Evolutionary conservation across 495 filamentous ascomycete species (phyloP).

Genomic region (Lasiosphaeriaceae sp.): DNA sequence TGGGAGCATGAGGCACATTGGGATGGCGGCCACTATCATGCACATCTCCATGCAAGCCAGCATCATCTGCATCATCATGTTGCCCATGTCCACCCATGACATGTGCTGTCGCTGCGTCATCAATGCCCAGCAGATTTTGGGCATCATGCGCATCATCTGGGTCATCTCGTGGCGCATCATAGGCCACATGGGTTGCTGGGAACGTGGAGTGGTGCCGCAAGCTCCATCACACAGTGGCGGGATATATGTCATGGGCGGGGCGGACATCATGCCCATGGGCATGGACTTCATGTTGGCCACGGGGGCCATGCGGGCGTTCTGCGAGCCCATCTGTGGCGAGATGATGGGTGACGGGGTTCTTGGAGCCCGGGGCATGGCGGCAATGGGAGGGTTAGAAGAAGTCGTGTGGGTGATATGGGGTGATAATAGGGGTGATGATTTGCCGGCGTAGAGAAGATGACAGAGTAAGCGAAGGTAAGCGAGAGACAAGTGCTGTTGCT

Average conservation of each 20-base stretch:
- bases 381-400: neutral
- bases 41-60: constrained; percentile 27
- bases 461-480: neutral
- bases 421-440: too few species aligned
- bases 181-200: constrained; percentile 19
- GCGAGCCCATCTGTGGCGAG: neutral
- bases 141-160: constrained; percentile 20
- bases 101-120: constrained; percentile 11
- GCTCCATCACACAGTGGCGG: constrained; percentile 34
- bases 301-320: neutral
- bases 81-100: constrained; percentile 22
- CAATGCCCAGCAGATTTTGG: constrained; percentile 21
- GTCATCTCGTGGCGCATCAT: constrained; percentile 24
- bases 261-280: neutral
- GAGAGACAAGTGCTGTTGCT: neutral
- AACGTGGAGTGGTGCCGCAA: constrained; percentile 31
- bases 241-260: constrained; percentile 26
- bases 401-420: too few species aligned
- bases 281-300: neutral
- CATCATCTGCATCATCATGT: constrained; percentile 17
- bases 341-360: neutral
- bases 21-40: constrained; percentile 23
- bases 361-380: neutral
- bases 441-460: too few species aligned
- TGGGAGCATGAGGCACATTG: constrained; percentile 28